Evolutionary conservation across 75 land plant genomes (phyloP).

Genomic region (Cunninghamia lanceolata): DNA sequence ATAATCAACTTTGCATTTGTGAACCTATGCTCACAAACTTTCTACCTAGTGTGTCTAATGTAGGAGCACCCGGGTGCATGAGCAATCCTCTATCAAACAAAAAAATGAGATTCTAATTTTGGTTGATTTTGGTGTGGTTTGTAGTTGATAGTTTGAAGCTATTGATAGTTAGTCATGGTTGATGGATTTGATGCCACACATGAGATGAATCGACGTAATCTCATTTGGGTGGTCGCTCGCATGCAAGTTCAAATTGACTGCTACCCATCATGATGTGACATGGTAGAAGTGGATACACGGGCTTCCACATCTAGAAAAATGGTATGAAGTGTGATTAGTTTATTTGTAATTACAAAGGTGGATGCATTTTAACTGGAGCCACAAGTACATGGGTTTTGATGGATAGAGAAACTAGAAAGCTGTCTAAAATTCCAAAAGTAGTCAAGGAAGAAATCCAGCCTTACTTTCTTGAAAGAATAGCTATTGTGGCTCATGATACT

Average conservation of each 20-base stretch:
- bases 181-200: slow-evolving; percentile 42
- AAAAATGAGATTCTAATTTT: no score
- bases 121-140: no score
- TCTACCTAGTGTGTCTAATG: no score
- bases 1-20: no score
- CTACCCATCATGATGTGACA: slow-evolving; percentile 35
- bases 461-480: slow-evolving; percentile 27
- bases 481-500: slow-evolving; percentile 32
- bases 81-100: no score
- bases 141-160: no score
- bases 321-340: slow-evolving; percentile 41
- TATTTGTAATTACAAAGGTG: slow-evolving; percentile 29
- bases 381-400: slow-evolving; percentile 80
- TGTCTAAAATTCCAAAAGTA: slow-evolving; percentile 62
- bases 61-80: no score
- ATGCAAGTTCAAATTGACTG: slow-evolving; percentile 37
- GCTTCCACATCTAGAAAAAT: slow-evolving; percentile 23
- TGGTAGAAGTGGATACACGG: slow-evolving; percentile 41
- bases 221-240: slow-evolving; percentile 42
- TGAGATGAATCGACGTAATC: slow-evolving; percentile 25
- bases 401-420: slow-evolving; percentile 64
- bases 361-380: slow-evolving; percentile 33
- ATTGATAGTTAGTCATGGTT: no score
- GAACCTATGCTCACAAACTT: no score
- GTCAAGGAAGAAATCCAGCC: no score